Conservation (phyloP, 805 yeast species). For the Metschnikowia santaceciliae region DNA sequence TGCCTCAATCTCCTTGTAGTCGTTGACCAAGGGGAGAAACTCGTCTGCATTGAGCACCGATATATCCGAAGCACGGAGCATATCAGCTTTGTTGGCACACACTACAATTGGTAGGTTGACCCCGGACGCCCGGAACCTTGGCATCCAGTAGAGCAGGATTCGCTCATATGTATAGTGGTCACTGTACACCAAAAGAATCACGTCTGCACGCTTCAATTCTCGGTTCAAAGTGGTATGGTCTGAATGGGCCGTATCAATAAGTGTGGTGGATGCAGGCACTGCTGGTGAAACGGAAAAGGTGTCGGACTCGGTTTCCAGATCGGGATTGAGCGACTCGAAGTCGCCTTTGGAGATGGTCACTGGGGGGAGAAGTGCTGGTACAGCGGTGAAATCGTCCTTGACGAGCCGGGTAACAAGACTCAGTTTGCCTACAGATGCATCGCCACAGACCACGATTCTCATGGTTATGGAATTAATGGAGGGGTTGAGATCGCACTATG, state of each 20-base stretch:
- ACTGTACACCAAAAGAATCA: slow-evolving; percentile 89
- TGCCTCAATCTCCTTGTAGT: slow-evolving; percentile 90
- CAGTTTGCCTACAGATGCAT: slow-evolving; percentile 85
- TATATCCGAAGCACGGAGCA: slow-evolving; percentile 36
- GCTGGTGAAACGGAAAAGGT: slow-evolving; percentile 20
- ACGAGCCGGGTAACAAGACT: slow-evolving; percentile 74
- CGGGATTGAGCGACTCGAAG: slow-evolving; percentile 41
- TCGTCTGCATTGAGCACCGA: slow-evolving; percentile 58
- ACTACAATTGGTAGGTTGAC: slow-evolving; percentile 90
- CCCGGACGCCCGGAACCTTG: slow-evolving; percentile 86
- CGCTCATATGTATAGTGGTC: slow-evolving; percentile 95
- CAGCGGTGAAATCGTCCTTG: slow-evolving; percentile 74
- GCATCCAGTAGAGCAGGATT: slow-evolving; percentile 91
- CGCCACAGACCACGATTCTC: slow-evolving; percentile 90
- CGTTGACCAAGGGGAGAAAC: slow-evolving; percentile 78
- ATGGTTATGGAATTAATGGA: slow-evolving; percentile 20
- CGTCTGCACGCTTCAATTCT: slow-evolving; percentile 82
- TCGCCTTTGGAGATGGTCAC: slow-evolving; percentile 69
- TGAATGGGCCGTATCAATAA: slow-evolving; percentile 75
- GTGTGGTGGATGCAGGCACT: slow-evolving; percentile 51
- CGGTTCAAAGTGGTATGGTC: slow-evolving; percentile 58
- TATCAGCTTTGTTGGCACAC: slow-evolving; percentile 78
- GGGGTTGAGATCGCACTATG: too few species aligned
- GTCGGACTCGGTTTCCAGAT: slow-evolving; percentile 8
- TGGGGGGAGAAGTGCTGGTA: slow-evolving; percentile 78